Percentiles rank a stretch among this genome's conserved stretches.
Conservation (phyloP, 139 green algal genomes). For the Yamagishiella unicocca region DNA sequence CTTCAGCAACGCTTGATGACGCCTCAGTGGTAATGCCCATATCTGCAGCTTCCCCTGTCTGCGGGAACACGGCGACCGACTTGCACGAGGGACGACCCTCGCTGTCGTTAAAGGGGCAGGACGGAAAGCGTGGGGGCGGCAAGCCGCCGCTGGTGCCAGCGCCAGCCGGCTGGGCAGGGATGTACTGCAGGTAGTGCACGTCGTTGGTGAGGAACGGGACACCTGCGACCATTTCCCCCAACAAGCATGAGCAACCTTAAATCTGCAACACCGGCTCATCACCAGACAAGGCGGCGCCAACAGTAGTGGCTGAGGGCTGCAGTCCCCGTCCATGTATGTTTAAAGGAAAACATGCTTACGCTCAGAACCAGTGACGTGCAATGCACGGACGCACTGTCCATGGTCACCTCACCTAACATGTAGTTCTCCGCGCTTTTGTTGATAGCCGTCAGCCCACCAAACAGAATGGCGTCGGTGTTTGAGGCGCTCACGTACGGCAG, state of each 20-base stretch:
- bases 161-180: background rate
- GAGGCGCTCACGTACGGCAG: background rate
- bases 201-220: constrained; percentile 8
- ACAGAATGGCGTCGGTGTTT: constrained; percentile 12
- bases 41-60: background rate
- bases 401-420: no score
- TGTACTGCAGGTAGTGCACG: constrained; percentile 32
- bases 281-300: no score
- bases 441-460: background rate
- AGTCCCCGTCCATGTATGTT: no score
- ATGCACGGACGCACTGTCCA: no score
- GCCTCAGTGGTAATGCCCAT: no score
- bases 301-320: no score
- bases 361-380: no score
- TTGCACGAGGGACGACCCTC: background rate
- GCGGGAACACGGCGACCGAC: background rate
- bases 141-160: background rate
- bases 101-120: background rate
- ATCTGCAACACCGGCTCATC: no score
- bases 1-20: no score
- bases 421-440: background rate
- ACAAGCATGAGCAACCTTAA: no score
- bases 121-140: background rate
- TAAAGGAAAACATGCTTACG: no score
- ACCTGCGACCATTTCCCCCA: background rate